Base-by-base conservation (phyloP, 768 basidiomycete genomes). In the Paxillus rubicundulus region DNA sequence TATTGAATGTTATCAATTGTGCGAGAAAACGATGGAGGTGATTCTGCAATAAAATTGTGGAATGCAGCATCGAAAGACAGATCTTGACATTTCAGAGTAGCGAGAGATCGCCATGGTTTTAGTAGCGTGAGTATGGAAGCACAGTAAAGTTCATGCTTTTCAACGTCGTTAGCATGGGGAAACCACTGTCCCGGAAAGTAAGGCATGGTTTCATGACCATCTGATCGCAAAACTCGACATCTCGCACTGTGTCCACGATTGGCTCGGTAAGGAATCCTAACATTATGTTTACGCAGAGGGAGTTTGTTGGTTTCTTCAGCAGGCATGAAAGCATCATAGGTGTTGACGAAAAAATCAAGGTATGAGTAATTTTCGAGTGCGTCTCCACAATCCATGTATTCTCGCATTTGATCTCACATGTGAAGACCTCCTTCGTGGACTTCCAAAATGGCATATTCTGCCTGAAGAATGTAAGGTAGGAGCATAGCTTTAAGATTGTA, bases 131-230 rank as follows among this genome's bases (percentile, higher is more conserved):
- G 43, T 12, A 46, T 37, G 12, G 30, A n/a, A 2, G 33, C 44
- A 3, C 20, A 46, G n/a, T 52, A 52, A 1, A 52, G 39, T 3
- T 21, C 3, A 1, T 18, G 5, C 10, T 21, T 5, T 0, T 43
- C 16, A 6, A 13, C 10, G 12, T 20, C 14, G 14, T 51, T 34
- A 14, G n/a, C 9, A 17, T 32, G 42, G 0, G 50, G 50, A n/a
- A 51, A 44, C 50, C 50, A 51, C 5, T 7, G 10, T 2, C 50
- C 41, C 1, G 43, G 33, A 13, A 51, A 43, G 9, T 45, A 43
- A 3, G 72, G 71, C 9, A 76, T n/a, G 0, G 60, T 70, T 17
- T 73, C 68, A 49, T 74, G 74, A 0, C 58, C 63, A 2, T 7
- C 8, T 2, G 18, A n/a, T 0, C 71, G 55, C 0, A 66, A 32